Evolutionary conservation across 1,139 yeast genomes (phyloP), one percentile per base, ranked within the genome.

Genomic region (Taphrina pruni): DNA sequence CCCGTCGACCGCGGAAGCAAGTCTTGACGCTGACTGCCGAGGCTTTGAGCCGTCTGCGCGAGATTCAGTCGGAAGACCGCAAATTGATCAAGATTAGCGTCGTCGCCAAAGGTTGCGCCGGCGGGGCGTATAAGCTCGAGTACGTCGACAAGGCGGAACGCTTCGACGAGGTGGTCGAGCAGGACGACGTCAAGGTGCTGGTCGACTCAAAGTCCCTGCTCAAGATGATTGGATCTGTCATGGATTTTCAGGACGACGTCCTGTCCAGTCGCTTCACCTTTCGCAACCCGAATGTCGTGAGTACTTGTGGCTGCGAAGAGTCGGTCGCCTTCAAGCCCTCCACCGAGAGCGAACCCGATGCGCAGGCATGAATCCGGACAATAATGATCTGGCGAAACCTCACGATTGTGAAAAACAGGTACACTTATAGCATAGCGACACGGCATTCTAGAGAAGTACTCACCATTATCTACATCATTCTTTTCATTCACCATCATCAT

Each of bases 291-390:
- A 94, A 94, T 79, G 89, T 96, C 61, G 94, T 93, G 81, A 98
- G 98, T 45, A 90, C 97, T 69, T 94, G 99, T 80, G 99, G 99
- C 20, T 94, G 99, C 79, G 99, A 98, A 70, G 99, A 94, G 80
- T 90, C 97, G 6, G 94, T 94, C 39, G 51, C 60, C 21, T 54
- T 54, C 43, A 50, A 50, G 54, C 54, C 54, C 6, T 2, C 54
- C 14, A 50, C 54, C 8, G 54, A 50, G 32, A 36, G 12, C 21
- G 54, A 50, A n/a, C n/a, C 2, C 20, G 48, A 45, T 7, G 8
- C n/a, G 20, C 48, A 45, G n/a, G 4, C 12, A 45, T 45, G 48
- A 45, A 45, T 45, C 5, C 8, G 48, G 48, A 6, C 20, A n/a
- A 26, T 14, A 6, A 2, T 17, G 9, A 17, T 1, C 1, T 3